A percentile compares a stretch with the other conserved stretches of the same genome.
Conservation (phyloP, 768 basidiomycete genomes). For the Arthromyces matolae region DNA sequence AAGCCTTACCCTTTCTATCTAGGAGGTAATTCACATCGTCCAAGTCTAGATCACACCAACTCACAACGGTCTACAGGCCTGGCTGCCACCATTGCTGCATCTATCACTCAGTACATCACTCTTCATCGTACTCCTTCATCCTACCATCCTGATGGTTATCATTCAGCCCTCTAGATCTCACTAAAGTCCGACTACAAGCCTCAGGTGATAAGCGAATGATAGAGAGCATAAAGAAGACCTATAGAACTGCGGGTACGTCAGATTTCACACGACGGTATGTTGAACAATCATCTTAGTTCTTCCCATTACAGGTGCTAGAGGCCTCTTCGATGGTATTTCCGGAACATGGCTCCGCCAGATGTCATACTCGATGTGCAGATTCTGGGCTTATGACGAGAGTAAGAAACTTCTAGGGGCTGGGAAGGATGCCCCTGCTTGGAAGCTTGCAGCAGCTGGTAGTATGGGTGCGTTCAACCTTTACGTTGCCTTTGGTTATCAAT, state of each 20-base stretch:
- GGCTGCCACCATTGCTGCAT: slow-evolving; percentile 86
- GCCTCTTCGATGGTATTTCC: slow-evolving; percentile 81
- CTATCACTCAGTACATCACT: slow-evolving; percentile 69
- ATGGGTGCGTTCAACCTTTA: slow-evolving; percentile 62
- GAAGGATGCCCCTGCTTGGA: slow-evolving; percentile 72
- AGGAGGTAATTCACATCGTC: slow-evolving; percentile 49
- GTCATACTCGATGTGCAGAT: slow-evolving; percentile 90
- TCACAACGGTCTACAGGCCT: slow-evolving; percentile 39
- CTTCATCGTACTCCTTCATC: neutral
- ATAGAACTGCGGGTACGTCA: slow-evolving; percentile 65
- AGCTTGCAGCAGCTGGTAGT: slow-evolving; percentile 75
- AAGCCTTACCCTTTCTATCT: slow-evolving; percentile 85
- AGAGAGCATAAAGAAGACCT: slow-evolving; percentile 76
- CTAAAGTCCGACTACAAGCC: slow-evolving; percentile 89
- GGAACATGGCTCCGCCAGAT: slow-evolving; percentile 91
- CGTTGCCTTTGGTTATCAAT: slow-evolving; percentile 3
- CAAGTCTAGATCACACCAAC: neutral
- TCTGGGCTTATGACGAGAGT: slow-evolving; percentile 90
- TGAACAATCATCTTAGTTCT: slow-evolving; percentile 20
- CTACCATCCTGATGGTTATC: neutral
- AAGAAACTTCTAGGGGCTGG: slow-evolving; percentile 79
- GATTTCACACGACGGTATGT: slow-evolving; percentile 12
- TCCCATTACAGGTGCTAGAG: slow-evolving; percentile 55
- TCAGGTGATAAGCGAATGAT: slow-evolving; percentile 92
- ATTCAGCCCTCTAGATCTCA: slow-evolving; percentile 75